Evolutionary conservation across 164 flowering plant species (phyloP).

Genomic region (Macadamia tetraphylla): DNA sequence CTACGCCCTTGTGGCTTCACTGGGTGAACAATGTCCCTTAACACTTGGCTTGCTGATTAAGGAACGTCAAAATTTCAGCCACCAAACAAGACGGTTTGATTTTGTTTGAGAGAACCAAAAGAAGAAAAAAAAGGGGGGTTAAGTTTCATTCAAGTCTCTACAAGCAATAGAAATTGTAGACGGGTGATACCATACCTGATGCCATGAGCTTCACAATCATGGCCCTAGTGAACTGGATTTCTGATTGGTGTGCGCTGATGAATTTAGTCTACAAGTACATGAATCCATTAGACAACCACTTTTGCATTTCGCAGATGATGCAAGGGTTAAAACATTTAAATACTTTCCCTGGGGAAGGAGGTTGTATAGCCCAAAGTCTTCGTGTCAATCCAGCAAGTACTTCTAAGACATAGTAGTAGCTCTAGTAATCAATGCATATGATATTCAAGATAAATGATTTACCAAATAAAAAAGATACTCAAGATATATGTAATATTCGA

Average conservation of each 20-base stretch:
- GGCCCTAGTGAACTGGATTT: constrained; percentile 3
- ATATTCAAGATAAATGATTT: too few species aligned
- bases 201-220: constrained; percentile 1
- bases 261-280: constrained; percentile 10
- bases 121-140: not conserved
- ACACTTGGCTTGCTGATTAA: constrained; percentile 3
- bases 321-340: too few species aligned
- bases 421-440: too few species aligned
- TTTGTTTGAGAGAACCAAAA: not conserved
- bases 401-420: too few species aligned
- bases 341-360: too few species aligned
- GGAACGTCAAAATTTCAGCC: not conserved
- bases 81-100: not conserved
- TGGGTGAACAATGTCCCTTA: constrained; percentile 1
- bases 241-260: constrained; percentile 3
- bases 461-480: too few species aligned
- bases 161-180: not conserved
- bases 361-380: too few species aligned
- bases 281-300: not conserved
- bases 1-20: not conserved
- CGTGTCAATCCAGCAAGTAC: too few species aligned
- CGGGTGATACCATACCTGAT: constrained; percentile 8
- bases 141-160: too few species aligned
- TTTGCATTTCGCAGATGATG: not conserved
- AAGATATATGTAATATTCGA: too few species aligned